A percentile compares a stretch with the other conserved stretches of the same genome.
Evolutionary conservation across 2,329 filamentous ascomycete species (phyloP).

Genomic region (Ramularia collo-cygni): DNA sequence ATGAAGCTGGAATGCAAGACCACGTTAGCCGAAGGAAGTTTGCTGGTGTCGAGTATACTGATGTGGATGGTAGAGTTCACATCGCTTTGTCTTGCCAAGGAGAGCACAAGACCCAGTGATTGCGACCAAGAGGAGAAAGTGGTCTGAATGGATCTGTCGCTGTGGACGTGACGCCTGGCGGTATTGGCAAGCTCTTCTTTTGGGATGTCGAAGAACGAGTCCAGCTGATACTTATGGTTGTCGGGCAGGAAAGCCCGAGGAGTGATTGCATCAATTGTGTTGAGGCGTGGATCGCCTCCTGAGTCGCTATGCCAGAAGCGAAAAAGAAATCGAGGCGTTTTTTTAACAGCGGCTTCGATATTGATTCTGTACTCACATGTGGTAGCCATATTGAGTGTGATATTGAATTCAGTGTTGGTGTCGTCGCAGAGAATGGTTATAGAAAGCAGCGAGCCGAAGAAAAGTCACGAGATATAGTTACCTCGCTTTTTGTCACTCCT

Average conservation of each 20-base stretch:
- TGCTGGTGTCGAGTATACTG: slow-evolving; percentile 2
- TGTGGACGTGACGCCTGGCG: neutral
- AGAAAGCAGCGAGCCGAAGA: no score
- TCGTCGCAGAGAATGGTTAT: slow-evolving; percentile 5
- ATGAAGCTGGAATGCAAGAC: neutral
- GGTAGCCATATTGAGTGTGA: no score
- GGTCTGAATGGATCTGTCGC: neutral
- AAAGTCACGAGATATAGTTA: no score
- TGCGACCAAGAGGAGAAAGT: slow-evolving; percentile 5
- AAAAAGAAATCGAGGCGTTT: slow-evolving; percentile 2
- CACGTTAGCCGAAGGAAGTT: neutral
- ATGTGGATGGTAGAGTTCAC: neutral
- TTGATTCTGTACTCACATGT: neutral
- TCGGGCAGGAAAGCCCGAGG: neutral
- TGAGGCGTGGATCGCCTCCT: slow-evolving; percentile 1
- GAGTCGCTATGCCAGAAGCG: slow-evolving; percentile 1
- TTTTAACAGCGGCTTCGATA: slow-evolving; percentile 1
- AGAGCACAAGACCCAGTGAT: neutral
- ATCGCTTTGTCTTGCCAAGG: neutral
- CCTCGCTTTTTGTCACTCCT: no score
- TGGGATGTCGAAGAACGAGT: no score
- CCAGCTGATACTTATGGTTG: no score
- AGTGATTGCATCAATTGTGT: slow-evolving; percentile 3
- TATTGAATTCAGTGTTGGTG: neutral
- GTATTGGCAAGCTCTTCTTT: no score